Base-by-base conservation (phyloP, 2,329 filamentous ascomycete species). In the Stenocarpella maydis region DNA sequence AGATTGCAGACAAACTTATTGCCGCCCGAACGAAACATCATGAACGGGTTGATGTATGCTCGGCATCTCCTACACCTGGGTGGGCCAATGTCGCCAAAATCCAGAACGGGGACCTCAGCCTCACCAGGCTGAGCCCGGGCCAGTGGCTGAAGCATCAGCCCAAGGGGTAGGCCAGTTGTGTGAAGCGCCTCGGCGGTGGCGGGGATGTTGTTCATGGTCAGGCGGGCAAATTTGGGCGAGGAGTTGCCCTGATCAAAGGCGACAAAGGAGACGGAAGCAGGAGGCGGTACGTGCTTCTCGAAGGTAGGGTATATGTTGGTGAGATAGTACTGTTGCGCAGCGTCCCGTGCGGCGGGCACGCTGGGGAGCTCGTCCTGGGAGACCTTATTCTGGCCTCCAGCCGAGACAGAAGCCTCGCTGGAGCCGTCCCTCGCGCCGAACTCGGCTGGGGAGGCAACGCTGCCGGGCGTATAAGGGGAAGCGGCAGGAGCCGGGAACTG, bases 1-100 rank as follows among this genome's bases (percentile, higher is more conserved):
- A 99, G 93, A 78, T 99, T 99, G 84, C 96, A 99, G 65, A 97
- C 94, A 78, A 97, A 97, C 79, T 97, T 97, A 82, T 95, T 97
- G 69, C 96, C 96, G 45, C 95, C 95, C 19, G 92, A 91, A 70
- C 92, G 89, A 86, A 99, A 99, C 77, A 95, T 92, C 96, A 99
- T 98, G 79, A 99, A 99, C 1, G 96, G 96, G 77, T 99, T 99
- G 82, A 99, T 97, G 81, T 99, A 99, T 17, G 95, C 92, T 77
- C 96, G 88, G 83, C 96, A 99, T 82, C 96, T 88, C 75, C 93
- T 90, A 81, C 96, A 99, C 79, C 96, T 89, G 26, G 96, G 96
- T 49, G 96, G 96, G 0, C 96, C 96, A 47, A 84, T 83, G 50
- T 98, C 94, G 60, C 96, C 96, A 85, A 98, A 99, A 81, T 99